These are phyloP conservation scores for Adenanthera pavonina DNA, from an alignment of 306 rosid species.

Conservation along the genomic window DNA sequence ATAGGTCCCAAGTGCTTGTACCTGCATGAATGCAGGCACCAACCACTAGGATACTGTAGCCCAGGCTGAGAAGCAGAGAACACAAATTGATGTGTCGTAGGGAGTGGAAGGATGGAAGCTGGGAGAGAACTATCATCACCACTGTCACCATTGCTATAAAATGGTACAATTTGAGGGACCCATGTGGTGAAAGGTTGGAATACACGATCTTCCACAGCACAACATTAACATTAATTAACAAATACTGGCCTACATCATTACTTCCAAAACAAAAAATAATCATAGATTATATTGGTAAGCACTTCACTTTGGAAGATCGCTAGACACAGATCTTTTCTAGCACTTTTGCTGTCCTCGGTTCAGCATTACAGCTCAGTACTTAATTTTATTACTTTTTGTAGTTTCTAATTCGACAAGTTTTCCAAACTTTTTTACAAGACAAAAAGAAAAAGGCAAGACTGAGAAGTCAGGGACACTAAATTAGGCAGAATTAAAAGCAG, in stretches of 20 bases:
- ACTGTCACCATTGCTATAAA: slow-evolving; percentile 93
- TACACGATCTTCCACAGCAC: slow-evolving; percentile 68
- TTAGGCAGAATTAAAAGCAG: neutral
- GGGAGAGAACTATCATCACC: slow-evolving; percentile 81
- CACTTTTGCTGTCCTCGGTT: neutral
- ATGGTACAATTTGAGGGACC: slow-evolving; percentile 77
- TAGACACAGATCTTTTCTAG: neutral
- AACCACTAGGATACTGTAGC: slow-evolving; percentile 73
- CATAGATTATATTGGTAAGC: neutral
- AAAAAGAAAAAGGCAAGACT: neutral
- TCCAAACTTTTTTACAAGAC: neutral
- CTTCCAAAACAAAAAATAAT: neutral
- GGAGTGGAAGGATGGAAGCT: slow-evolving; percentile 90
- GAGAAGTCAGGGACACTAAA: neutral
- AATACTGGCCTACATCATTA: neutral
- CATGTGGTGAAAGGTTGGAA: slow-evolving; percentile 66
- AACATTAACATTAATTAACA: neutral
- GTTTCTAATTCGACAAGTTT: neutral
- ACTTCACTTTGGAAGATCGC: neutral
- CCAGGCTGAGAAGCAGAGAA: slow-evolving; percentile 78
- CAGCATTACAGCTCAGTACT: neutral
- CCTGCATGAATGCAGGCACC: slow-evolving; percentile 85
- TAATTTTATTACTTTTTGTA: neutral
- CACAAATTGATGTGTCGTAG: slow-evolving; percentile 79
- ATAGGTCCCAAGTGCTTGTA: neutral